Conservation (phyloP, 352 stramenopile genomes). For the Phytophthora syringae region DNA sequence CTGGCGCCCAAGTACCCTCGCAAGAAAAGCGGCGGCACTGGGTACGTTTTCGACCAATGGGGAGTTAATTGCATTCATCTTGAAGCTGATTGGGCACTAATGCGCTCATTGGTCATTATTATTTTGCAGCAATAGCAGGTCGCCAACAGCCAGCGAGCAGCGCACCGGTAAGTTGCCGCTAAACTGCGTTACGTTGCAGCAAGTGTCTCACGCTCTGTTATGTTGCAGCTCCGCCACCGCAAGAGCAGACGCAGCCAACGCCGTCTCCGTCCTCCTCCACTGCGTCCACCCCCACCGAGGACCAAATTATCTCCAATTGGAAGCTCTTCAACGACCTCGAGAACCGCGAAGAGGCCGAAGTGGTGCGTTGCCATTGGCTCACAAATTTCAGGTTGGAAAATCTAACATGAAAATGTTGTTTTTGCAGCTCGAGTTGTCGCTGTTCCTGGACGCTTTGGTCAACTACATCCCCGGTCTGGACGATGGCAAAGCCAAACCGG, state of each 20-base stretch:
- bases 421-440: constrained; percentile 74
- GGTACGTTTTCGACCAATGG: constrained; percentile 12
- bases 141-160: constrained; percentile 24
- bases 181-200: constrained; percentile 1
- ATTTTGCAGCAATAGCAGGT: constrained; percentile 23
- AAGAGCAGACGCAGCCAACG: constrained; percentile 15
- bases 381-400: constrained; percentile 3
- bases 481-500: constrained; percentile 37
- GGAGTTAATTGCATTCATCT: neutral
- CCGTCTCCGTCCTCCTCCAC: constrained; percentile 36
- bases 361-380: constrained; percentile 44
- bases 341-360: constrained; percentile 84
- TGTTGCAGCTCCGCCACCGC: constrained; percentile 18
- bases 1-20: constrained; percentile 31
- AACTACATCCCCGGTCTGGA: constrained; percentile 82
- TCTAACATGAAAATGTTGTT: constrained; percentile 1
- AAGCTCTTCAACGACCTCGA: constrained; percentile 90
- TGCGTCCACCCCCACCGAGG: constrained; percentile 47
- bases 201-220: constrained; percentile 10
- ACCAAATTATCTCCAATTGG: constrained; percentile 83
- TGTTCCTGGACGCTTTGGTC: constrained; percentile 78
- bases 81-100: too few species aligned
- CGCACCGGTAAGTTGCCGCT: constrained; percentile 16
- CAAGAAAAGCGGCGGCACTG: constrained; percentile 11
- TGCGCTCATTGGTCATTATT: neutral